Evolutionary conservation across 768 basidiomycete genomes (phyloP), one percentile per base, ranked within the genome.

Genomic region (Clitopilus passeckerianus): DNA sequence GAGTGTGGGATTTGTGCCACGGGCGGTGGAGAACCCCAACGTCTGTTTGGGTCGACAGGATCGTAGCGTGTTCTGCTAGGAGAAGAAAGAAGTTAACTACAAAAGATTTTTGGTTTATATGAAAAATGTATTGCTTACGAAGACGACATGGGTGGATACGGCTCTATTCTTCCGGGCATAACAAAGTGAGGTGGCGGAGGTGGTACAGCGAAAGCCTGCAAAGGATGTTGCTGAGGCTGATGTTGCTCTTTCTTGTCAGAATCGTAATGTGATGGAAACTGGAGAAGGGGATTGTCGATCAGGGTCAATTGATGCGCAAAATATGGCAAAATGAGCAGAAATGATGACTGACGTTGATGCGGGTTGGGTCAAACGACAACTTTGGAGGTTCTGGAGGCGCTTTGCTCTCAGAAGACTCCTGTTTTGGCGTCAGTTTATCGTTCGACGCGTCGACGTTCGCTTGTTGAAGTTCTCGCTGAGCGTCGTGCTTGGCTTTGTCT

Each of bases 1-100:
- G 87, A 88, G 66, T 84, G 82, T 23, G 84, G 73, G 61, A 77
- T 75, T 46, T 78, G 77, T 9, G 80, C 79, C 61, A 79, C 80
- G 60, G 77, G 81, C 1, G 75, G 82, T 34, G 77, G 83, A 57
- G 74, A 83, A n/a, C n/a, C n/a, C 59, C 75, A 68, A 64, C 7
- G 73, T 68, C 30, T 74, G 70, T 20, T 72, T 66, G n/a, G 68
- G 79, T 20, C 70, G 67, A 56, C 72, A 73, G 59, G 71, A 60
- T 78, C 78, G 68, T 79, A 77, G 53, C 72, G 67, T 62, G 72
- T 74, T 60, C 72, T 73, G 61, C 71, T 70, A 71, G 58, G 67
- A 70, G 44, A 57, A 27, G 35, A 55, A 27, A 10, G 57, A 34
- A 37, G 34, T 30, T 6, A 59, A 7, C 24, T 8, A 16, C 52